phyloP scores from a whole-genome alignment of 2,329 filamentous ascomycete species.

The Fusarium anthophilum region DNA sequence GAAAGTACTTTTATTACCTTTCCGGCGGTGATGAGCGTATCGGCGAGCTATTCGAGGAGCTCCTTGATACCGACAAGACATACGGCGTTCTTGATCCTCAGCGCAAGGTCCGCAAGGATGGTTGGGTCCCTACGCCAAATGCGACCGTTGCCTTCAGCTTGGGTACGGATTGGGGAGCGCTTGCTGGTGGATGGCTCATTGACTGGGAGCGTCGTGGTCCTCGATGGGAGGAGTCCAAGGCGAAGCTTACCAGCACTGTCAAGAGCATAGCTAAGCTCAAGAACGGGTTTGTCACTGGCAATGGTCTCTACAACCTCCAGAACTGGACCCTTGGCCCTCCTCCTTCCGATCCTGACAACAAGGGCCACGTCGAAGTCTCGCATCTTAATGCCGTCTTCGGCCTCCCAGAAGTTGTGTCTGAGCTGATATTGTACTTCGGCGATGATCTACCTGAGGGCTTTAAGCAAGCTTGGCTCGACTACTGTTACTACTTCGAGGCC shows the following conservation, averaged over 20 bases:
- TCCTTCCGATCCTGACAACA: constrained; percentile 61
- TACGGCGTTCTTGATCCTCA: constrained; percentile 64
- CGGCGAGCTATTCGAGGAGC: constrained; percentile 62
- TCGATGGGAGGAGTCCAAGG: constrained; percentile 60
- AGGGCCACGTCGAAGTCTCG: constrained; percentile 60
- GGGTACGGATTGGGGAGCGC: constrained; percentile 67
- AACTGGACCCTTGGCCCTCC: constrained; percentile 62
- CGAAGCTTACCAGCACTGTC: constrained; percentile 60
- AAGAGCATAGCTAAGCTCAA: constrained; percentile 63
- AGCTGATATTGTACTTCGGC: constrained; percentile 61
- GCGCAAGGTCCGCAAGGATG: constrained; percentile 66
- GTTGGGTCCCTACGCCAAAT: constrained; percentile 56
- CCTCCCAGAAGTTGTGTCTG: constrained; percentile 65
- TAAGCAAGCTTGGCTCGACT: constrained; percentile 65
- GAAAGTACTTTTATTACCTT: constrained; percentile 65
- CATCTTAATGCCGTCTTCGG: constrained; percentile 69
- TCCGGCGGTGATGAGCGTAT: constrained; percentile 66
- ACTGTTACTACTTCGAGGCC: constrained; percentile 67
- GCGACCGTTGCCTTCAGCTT: constrained; percentile 59
- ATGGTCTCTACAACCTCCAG: constrained; percentile 60
- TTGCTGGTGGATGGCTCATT: constrained; percentile 66
- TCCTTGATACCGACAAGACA: constrained; percentile 61
- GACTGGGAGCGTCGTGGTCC: constrained; percentile 67
- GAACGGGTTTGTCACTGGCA: constrained; percentile 68
- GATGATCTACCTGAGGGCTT: constrained; percentile 59